Conservation (phyloP, 805 yeast genomes). For the Metschnikowia lachancei region DNA sequence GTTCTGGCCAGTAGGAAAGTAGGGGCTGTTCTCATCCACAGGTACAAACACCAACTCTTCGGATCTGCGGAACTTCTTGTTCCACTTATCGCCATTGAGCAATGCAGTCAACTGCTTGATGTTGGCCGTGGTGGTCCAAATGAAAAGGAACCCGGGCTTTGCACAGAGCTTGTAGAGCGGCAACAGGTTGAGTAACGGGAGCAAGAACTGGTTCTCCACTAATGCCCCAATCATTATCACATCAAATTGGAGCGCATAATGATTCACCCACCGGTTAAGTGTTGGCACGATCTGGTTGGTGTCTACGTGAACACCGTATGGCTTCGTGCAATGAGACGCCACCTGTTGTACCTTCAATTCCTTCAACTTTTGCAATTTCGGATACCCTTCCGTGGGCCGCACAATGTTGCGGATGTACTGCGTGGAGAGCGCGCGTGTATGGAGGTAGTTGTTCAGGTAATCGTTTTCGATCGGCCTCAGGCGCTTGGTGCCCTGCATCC, state of each 20-base stretch:
- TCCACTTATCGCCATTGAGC: conserved; percentile 49
- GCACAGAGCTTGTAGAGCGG: conserved; percentile 75
- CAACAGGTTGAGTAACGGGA: conserved; percentile 57
- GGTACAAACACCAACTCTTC: conserved; percentile 87
- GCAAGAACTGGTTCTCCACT: conserved; percentile 66
- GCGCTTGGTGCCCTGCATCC: conserved; percentile 5
- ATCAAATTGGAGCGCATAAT: conserved; percentile 66
- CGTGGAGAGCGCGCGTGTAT: conserved; percentile 61
- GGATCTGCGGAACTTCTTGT: conserved; percentile 74
- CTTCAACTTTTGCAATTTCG: conserved; percentile 69
- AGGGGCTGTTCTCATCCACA: conserved; percentile 59
- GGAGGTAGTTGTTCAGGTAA: conserved; percentile 66
- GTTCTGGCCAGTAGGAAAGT: conserved; percentile 55
- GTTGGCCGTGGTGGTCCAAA: conserved; percentile 82
- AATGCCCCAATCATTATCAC: conserved; percentile 91
- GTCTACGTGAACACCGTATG: conserved; percentile 62
- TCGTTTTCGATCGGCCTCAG: conserved; percentile 53
- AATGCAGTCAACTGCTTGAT: conserved; percentile 59
- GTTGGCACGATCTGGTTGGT: conserved; percentile 54
- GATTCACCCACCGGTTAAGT: conserved; percentile 59
- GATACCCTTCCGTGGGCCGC: conserved; percentile 78
- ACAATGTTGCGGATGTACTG: conserved; percentile 61
- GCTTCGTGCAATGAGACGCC: conserved; percentile 49
- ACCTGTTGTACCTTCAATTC: conserved; percentile 62
- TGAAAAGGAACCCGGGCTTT: conserved; percentile 79